Evolutionary conservation across 2,329 filamentous ascomycete species (phyloP).

Genomic region (Alternaria longipes): DNA sequence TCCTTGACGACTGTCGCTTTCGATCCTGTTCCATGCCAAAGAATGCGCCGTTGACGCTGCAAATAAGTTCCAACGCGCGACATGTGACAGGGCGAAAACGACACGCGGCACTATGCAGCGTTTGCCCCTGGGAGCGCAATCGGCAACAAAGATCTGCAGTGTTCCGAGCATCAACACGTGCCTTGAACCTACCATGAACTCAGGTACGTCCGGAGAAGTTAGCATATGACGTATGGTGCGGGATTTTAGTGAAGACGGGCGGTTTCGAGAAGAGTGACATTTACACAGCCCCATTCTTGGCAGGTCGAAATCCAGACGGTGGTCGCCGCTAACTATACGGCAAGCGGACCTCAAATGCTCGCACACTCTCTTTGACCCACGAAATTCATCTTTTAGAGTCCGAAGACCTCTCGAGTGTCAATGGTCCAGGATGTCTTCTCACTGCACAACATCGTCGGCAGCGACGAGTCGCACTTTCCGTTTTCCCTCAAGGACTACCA

Average conservation of each 20-base stretch:
- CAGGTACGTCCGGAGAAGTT: constrained; percentile 2
- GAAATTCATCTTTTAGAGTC: constrained; percentile 7
- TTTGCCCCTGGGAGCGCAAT: neutral
- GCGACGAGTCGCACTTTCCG: constrained; percentile 25
- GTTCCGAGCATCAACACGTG: neutral
- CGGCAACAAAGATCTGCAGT: constrained; percentile 1
- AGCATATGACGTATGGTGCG: constrained; percentile 19
- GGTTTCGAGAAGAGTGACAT: constrained; percentile 5
- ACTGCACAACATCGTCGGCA: constrained; percentile 28
- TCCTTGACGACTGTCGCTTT: neutral
- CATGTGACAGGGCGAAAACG: constrained; percentile 1
- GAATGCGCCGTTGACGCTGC: neutral
- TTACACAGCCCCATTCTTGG: constrained; percentile 32
- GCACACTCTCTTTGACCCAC: constrained; percentile 6
- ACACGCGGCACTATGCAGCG: constrained; percentile 3
- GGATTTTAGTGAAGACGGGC: constrained; percentile 18
- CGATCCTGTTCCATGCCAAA: neutral
- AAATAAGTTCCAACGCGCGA: neutral
- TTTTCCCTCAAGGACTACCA: constrained; percentile 35
- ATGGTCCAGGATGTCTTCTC: constrained; percentile 36
- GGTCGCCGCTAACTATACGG: constrained; percentile 22
- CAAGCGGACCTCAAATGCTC: constrained; percentile 29
- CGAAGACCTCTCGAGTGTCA: constrained; percentile 13
- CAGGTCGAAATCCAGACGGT: constrained; percentile 13
- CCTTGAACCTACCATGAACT: constrained; percentile 4